Conservation (phyloP, 2,329 filamentous ascomycete species). For the Fusarium sp. region DNA sequence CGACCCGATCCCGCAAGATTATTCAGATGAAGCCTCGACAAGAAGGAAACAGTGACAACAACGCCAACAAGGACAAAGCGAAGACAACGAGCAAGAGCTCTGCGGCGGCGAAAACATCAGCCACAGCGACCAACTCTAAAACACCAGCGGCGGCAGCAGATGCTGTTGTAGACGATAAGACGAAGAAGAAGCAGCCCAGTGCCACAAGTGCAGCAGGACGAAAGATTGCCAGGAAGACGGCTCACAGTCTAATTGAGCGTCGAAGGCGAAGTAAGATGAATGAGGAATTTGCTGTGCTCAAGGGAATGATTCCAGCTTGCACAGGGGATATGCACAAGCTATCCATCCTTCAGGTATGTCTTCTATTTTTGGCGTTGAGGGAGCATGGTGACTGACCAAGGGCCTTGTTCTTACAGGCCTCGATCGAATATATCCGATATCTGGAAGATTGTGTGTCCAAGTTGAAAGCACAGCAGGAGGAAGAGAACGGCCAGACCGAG, state of each 20-base stretch:
- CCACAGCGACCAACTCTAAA: constrained; percentile 40
- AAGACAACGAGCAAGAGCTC: constrained; percentile 45
- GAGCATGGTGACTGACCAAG: constrained; percentile 22
- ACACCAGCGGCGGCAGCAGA: constrained; percentile 42
- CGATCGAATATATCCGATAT: constrained; percentile 96
- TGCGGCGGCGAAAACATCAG: constrained; percentile 31
- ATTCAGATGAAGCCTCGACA: constrained; percentile 93
- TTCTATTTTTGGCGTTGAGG: background rate
- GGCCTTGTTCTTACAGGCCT: constrained; percentile 71
- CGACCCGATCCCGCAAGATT: constrained; percentile 93
- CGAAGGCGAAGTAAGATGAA: constrained; percentile 97
- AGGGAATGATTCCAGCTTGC: constrained; percentile 96
- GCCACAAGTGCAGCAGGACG: constrained; percentile 87
- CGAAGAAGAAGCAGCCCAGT: constrained; percentile 84
- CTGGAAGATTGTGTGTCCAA: constrained; percentile 89
- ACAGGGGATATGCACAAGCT: constrained; percentile 99
- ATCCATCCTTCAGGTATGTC: constrained; percentile 87
- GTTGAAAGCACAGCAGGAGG: constrained; percentile 74
- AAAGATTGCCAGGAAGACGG: constrained; percentile 96
- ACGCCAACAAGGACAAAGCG: constrained; percentile 45
- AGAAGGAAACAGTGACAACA: constrained; percentile 52
- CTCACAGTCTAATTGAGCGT: constrained; percentile 94
- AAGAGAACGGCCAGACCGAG: constrained; percentile 50
- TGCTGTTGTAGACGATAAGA: constrained; percentile 44
- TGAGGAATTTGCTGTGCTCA: constrained; percentile 94